A percentile compares a stretch with the other conserved stretches of the same genome.
These are phyloP conservation scores for Trichoderma citrinoviride DNA, from an alignment of 2,329 filamentous ascomycete species.

Conservation along the genomic window DNA sequence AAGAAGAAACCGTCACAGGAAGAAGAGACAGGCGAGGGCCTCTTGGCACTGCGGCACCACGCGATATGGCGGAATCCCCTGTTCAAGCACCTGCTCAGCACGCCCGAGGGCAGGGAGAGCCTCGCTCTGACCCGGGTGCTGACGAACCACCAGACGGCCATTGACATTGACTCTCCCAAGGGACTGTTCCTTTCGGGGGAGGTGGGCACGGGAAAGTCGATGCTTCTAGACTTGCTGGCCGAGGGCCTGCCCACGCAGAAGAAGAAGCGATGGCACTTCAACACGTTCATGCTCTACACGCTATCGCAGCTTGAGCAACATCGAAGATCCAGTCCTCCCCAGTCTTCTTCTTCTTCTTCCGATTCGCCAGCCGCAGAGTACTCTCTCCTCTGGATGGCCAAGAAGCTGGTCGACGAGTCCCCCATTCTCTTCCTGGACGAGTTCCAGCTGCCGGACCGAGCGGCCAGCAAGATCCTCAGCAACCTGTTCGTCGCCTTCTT, in stretches of 20 bases:
- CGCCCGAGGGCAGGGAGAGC: conserved; percentile 54
- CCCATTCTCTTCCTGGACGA: conserved; percentile 80
- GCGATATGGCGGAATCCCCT: conserved; percentile 58
- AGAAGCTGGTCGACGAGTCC: conserved; percentile 70
- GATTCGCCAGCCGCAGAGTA: conserved; percentile 55
- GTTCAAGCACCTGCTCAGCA: conserved; percentile 58
- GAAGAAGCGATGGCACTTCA: conserved; percentile 79
- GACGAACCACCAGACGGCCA: conserved; percentile 67
- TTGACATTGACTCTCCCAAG: conserved; percentile 68
- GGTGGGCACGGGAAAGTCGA: conserved; percentile 79
- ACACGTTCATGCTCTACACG: conserved; percentile 80
- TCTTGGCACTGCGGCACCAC: conserved; percentile 52
- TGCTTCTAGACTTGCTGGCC: conserved; percentile 81
- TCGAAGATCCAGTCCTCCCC: conserved; percentile 43
- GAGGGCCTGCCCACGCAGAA: conserved; percentile 70
- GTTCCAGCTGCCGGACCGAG: conserved; percentile 78
- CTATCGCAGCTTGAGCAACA: conserved; percentile 69
- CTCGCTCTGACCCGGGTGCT: conserved; percentile 67
- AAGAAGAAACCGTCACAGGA: conserved; percentile 27
- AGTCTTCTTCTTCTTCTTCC: too few relatives aligned
- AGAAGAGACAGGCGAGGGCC: conserved; percentile 33
- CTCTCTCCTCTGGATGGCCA: conserved; percentile 70
- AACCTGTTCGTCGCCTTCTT: conserved; percentile 79
- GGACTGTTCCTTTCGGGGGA: conserved; percentile 77
- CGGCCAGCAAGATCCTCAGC: conserved; percentile 74